These are phyloP conservation scores for Myrmaecium sp. DNA, from an alignment of 2,329 filamentous ascomycete genomes.

Conservation along the genomic window DNA sequence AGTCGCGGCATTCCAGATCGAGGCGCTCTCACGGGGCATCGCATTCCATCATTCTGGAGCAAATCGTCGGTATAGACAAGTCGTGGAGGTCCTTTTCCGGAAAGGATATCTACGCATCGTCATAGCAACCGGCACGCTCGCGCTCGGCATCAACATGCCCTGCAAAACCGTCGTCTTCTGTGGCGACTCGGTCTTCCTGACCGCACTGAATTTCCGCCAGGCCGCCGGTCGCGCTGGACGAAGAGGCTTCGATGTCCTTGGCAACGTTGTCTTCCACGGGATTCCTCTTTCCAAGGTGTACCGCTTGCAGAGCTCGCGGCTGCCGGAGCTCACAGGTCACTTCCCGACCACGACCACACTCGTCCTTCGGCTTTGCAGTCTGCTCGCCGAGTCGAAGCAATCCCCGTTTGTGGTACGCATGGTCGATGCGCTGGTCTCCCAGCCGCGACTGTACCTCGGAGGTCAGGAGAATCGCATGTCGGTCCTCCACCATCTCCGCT, in stretches of 20 bases:
- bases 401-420: constrained; percentile 44
- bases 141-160: constrained; percentile 64
- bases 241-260: constrained; percentile 63
- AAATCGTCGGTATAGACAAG: constrained; percentile 60
- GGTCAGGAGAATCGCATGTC: constrained; percentile 50
- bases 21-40: constrained; percentile 48
- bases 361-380: constrained; percentile 48
- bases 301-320: constrained; percentile 52
- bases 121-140: constrained; percentile 59
- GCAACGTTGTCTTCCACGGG: constrained; percentile 64
- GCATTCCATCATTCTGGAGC: constrained; percentile 67
- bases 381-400: constrained; percentile 49
- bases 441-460: constrained; percentile 53
- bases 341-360: constrained; percentile 63
- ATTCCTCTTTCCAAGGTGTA: constrained; percentile 43
- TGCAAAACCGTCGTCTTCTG: constrained; percentile 67
- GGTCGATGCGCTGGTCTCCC: constrained; percentile 50
- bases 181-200: constrained; percentile 56
- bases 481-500: constrained; percentile 59
- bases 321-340: constrained; percentile 60
- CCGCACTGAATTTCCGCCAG: constrained; percentile 60
- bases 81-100: constrained; percentile 57
- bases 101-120: constrained; percentile 54
- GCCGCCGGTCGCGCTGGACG: constrained; percentile 62
- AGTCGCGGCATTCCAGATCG: constrained; percentile 37